Evolutionary conservation across 169 alveolate species (phyloP).

Genomic region (Eimeria necatrix): DNA sequence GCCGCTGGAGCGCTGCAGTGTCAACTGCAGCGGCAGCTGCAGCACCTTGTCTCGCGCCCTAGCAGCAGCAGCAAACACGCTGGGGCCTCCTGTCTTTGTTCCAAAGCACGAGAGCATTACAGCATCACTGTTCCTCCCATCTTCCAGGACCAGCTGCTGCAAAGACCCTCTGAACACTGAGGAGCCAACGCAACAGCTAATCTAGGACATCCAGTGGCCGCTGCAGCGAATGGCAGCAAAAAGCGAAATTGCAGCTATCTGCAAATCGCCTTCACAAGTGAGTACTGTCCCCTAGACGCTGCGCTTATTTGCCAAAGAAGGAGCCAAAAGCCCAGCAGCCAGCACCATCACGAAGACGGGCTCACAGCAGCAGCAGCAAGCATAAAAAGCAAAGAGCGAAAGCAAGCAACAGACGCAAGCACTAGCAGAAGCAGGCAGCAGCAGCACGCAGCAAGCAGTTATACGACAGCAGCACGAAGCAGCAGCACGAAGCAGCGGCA

Average conservation of each 20-base stretch:
- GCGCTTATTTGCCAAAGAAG: too few relatives aligned
- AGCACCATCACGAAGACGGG: constrained; percentile 19
- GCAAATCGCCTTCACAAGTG: constrained; percentile 27
- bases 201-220: background rate
- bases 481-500: background rate
- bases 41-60: background rate
- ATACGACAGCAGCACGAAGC: background rate
- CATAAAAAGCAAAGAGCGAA: background rate
- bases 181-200: background rate
- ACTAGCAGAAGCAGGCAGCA: background rate
- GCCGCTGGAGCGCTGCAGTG: background rate
- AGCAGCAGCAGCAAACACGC: background rate
- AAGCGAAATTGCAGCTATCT: background rate
- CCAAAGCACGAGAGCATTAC: background rate
- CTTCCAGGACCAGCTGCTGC: background rate
- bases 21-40: background rate
- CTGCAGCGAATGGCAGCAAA: constrained; percentile 12
- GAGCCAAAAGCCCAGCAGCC: background rate
- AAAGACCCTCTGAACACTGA: background rate
- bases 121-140: background rate
- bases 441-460: background rate
- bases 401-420: background rate
- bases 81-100: background rate
- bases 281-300: background rate
- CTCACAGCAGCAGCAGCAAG: constrained; percentile 71